These are phyloP conservation scores for Neofusicoccum parvum DNA, from an alignment of 2,329 filamentous ascomycete genomes.

Conservation along the genomic window DNA sequence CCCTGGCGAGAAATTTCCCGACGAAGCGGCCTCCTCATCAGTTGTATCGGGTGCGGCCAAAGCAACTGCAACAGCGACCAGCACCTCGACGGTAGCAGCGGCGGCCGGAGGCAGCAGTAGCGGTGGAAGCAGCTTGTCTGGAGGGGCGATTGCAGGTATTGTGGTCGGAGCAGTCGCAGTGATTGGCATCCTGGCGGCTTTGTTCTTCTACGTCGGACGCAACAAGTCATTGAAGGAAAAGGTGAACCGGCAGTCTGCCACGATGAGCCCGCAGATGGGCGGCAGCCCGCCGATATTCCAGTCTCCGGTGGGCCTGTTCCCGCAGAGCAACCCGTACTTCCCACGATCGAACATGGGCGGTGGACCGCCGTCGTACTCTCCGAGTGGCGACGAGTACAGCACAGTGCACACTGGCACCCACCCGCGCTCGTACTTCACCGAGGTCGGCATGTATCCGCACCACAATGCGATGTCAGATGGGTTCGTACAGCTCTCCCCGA, in stretches of 20 bases:
- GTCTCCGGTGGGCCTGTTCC: slow-evolving; percentile 10
- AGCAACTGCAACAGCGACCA: background rate
- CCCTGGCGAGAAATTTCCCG: slow-evolving; percentile 44
- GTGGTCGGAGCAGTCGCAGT: slow-evolving; percentile 66
- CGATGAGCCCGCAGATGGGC: slow-evolving; percentile 3
- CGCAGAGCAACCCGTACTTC: background rate
- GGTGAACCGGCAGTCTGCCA: background rate
- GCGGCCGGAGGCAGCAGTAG: background rate
- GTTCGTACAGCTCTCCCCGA: slow-evolving; percentile 9
- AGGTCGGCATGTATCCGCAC: slow-evolving; percentile 19
- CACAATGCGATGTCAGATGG: slow-evolving; percentile 7
- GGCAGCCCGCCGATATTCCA: slow-evolving; percentile 17
- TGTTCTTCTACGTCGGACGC: slow-evolving; percentile 66
- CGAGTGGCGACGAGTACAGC: slow-evolving; percentile 5
- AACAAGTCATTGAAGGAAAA: slow-evolving; percentile 22
- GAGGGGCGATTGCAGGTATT: slow-evolving; percentile 52
- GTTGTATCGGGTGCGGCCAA: background rate
- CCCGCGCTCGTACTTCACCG: slow-evolving; percentile 13
- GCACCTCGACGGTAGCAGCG: background rate
- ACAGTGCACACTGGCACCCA: background rate
- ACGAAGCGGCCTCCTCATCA: slow-evolving; percentile 29
- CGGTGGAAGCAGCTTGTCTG: slow-evolving; percentile 31
- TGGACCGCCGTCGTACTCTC: slow-evolving; percentile 15
- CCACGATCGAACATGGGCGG: slow-evolving; percentile 4
- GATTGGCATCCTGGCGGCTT: slow-evolving; percentile 60